Evolutionary conservation across 352 stramenopile genomes (phyloP), one percentile per base, ranked within the genome.

Genomic region (Pythium coloratum): DNA sequence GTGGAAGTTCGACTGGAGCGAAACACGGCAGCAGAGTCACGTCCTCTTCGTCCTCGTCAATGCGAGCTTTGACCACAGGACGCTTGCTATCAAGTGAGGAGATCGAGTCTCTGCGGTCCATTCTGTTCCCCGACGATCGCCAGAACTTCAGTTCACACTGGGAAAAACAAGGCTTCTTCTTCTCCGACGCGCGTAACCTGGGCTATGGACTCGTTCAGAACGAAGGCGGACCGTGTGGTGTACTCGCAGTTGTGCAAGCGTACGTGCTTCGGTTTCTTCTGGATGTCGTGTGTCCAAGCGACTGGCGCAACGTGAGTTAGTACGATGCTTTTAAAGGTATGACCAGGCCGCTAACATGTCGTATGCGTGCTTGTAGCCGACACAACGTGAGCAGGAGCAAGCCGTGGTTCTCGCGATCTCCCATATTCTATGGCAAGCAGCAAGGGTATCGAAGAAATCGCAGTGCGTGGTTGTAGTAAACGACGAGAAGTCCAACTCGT

Each of bases 191-290:
- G 5, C 50, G 38, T 34, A 72, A 84, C 50, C 70, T 93, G 12
- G 72, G 80, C 38, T 99, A 96, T 71, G 96, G 96, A 38, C 76
- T 99, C 24, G 82, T 96, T 54, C 96, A 99, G 76, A 66, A 86
- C 55, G 86, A 98, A 68, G 96, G 96, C 36, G 96, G 96, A 3
- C 96, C 96, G 3, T 99, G 96, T 64, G 96, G 96, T 16, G 92
- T 98, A 1, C 80, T 99, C 14, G 96, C 96, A 12, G 90, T 96
- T 6, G 81, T 99, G 0, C 95, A 99, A 70, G 96, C 86, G 0
- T 97, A 97, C 62, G 80, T 97, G 28, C 69, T 99, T 36, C 76
- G 78, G 32, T 88, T 92, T 53, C 69, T 98, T 14, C 61, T 90
- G 16, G 70, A 78, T 20, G 69, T 70, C 5, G 66, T 61, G 18